Percentiles rank a stretch among this genome's conserved stretches.
Evolutionary conservation across 2,329 filamentous ascomycete species (phyloP).

Genomic region (Cadophora luteo-olivacea): DNA sequence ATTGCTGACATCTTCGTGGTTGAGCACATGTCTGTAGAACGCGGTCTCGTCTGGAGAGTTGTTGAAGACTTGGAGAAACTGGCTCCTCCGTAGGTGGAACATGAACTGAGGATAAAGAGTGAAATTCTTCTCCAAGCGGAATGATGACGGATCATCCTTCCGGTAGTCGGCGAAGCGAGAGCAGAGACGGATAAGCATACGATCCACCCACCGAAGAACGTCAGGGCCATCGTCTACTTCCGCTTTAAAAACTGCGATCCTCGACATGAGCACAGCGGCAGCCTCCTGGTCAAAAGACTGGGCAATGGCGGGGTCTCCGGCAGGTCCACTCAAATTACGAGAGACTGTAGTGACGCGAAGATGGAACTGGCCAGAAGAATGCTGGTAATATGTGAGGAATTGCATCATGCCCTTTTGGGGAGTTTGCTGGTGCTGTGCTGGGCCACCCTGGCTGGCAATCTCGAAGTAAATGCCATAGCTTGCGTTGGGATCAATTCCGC

Average conservation of each 20-base stretch:
- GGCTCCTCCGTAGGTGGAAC: constrained; percentile 96
- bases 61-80: constrained; percentile 99
- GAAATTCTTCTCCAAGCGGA: constrained; percentile 98
- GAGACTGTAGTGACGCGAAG: constrained; percentile 94
- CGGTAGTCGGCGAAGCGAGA: constrained; percentile 97
- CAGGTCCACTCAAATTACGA: constrained; percentile 88
- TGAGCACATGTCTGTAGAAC: constrained; percentile 97
- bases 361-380: constrained; percentile 95
- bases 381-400: constrained; percentile 98
- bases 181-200: constrained; percentile 97
- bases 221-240: constrained; percentile 99
- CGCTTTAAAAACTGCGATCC: constrained; percentile 98
- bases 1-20: constrained; percentile 96
- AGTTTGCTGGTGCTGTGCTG: constrained; percentile 82
- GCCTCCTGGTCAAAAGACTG: constrained; percentile 99
- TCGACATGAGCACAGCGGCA: constrained; percentile 96
- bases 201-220: constrained; percentile 95
- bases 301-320: constrained; percentile 91
- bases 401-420: constrained; percentile 96
- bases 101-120: constrained; percentile 99
- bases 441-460: constrained; percentile 91
- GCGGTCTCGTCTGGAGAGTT: constrained; percentile 98
- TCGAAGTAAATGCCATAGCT: constrained; percentile 98
- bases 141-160: constrained; percentile 97
- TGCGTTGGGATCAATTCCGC: constrained; percentile 90